Evolutionary conservation across 139 green algal species (phyloP).

Genomic region (Volvox africanus): DNA sequence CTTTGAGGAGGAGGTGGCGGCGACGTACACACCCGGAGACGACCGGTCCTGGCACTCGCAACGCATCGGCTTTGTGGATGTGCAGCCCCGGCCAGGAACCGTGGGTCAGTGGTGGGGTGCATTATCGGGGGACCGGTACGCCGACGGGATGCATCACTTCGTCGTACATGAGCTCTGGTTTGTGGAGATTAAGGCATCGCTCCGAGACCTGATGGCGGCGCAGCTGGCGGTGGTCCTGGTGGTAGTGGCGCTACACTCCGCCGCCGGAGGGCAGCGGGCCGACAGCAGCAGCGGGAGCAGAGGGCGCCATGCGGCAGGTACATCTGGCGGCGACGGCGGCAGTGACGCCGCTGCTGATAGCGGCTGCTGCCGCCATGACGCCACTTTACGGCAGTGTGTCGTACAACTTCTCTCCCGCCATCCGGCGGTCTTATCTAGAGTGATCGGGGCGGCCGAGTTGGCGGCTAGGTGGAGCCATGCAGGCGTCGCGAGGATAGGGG

Average conservation of each 20-base stretch:
- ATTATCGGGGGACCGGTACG: slow-evolving; percentile 4
- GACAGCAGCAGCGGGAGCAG: background rate
- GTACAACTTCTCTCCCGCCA: background rate
- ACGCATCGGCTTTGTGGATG: background rate
- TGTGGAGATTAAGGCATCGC: slow-evolving; percentile 26
- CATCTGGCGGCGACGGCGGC: background rate
- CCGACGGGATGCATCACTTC: slow-evolving; percentile 29
- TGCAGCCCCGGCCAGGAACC: background rate
- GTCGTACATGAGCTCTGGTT: slow-evolving; percentile 30
- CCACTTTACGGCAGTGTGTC: background rate
- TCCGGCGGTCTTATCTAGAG: background rate
- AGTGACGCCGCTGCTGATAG: background rate
- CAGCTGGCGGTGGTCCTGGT: slow-evolving; percentile 9
- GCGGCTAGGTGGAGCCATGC: background rate
- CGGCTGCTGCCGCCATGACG: background rate
- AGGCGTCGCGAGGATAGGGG: background rate
- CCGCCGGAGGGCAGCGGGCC: too few relatives aligned
- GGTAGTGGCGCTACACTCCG: slow-evolving; percentile 1
- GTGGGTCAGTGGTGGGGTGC: slow-evolving; percentile 14
- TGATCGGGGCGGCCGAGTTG: background rate
- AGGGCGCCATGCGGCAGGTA: background rate
- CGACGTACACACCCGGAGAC: background rate
- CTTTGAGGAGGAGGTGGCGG: background rate
- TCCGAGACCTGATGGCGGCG: background rate
- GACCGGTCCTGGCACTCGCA: slow-evolving; percentile 4